These are phyloP conservation scores for Peronosclerospora sorghi DNA, from an alignment of 352 stramenopile genomes.

Conservation along the genomic window DNA sequence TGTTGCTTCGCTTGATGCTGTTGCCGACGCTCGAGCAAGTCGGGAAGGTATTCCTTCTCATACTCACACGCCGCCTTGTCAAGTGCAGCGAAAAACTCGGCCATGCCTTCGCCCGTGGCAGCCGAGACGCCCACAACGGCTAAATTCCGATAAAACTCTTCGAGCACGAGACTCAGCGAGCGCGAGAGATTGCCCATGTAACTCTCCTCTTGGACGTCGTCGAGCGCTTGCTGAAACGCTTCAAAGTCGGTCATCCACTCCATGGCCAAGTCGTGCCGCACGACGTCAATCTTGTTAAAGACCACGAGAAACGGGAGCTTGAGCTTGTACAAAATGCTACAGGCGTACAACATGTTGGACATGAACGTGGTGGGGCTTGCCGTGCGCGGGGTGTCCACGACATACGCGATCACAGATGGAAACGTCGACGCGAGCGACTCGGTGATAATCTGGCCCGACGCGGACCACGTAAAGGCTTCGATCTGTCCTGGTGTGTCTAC, in stretches of 20 bases:
- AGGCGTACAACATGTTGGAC: constrained; percentile 99
- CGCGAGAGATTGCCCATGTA: constrained; percentile 90
- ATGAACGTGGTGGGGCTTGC: constrained; percentile 98
- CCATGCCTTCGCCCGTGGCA: constrained; percentile 91
- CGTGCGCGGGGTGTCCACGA: constrained; percentile 96
- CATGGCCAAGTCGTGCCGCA: constrained; percentile 88
- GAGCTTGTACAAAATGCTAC: constrained; percentile 97
- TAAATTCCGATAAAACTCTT: constrained; percentile 92
- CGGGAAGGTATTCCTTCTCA: constrained; percentile 80
- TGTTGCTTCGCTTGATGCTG: constrained; percentile 39
- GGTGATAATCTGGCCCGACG: constrained; percentile 96
- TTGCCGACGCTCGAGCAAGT: constrained; percentile 59
- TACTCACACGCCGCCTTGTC: constrained; percentile 79
- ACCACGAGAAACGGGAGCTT: constrained; percentile 94
- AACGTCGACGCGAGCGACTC: constrained; percentile 94
- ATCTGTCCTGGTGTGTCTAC: constrained; percentile 99
- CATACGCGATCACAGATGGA: constrained; percentile 95
- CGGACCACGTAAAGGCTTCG: constrained; percentile 99
- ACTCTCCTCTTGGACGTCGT: constrained; percentile 81
- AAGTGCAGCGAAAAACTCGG: constrained; percentile 89
- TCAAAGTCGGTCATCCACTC: constrained; percentile 99
- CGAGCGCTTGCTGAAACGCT: constrained; percentile 93
- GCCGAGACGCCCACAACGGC: constrained; percentile 90
- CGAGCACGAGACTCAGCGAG: constrained; percentile 82
- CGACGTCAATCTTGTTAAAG: constrained; percentile 98